Percentiles rank a stretch among this genome's conserved stretches.
phyloP scores from a whole-genome alignment of 257 asterid genomes.

The Solanum etuberosum region DNA sequence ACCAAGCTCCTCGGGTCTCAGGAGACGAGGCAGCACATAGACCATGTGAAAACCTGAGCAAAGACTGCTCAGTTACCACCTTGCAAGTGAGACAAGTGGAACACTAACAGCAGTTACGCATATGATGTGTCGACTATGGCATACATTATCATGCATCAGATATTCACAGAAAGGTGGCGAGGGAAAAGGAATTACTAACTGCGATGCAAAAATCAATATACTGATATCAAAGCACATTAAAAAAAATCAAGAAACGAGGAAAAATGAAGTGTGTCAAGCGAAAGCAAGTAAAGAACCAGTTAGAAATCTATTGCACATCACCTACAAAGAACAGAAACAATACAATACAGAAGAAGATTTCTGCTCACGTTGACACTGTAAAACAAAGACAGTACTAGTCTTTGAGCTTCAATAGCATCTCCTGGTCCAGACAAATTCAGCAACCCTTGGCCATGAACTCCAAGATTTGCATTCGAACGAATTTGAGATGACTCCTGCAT shows the following conservation, averaged over 20 bases:
- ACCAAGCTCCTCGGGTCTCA: not conserved
- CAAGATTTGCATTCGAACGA: slow-evolving; percentile 93
- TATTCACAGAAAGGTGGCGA: not conserved
- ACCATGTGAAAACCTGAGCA: not conserved
- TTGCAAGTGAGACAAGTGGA: not conserved
- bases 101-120: not conserved
- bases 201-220: not conserved
- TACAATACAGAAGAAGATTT: not conserved
- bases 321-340: not conserved
- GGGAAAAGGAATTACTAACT: not conserved
- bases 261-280: not conserved
- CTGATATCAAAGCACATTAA: not conserved
- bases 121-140: not conserved
- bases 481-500: slow-evolving; percentile 70
- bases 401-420: slow-evolving; percentile 91
- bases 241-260: not conserved
- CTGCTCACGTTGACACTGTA: slow-evolving; percentile 79
- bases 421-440: slow-evolving; percentile 93
- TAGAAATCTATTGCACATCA: not conserved
- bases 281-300: not conserved
- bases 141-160: not conserved
- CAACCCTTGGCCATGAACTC: slow-evolving; percentile 95
- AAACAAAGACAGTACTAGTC: slow-evolving; percentile 77
- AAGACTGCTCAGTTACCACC: not conserved
- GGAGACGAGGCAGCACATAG: not conserved